Evolutionary conservation across 352 stramenopile species (phyloP).

Genomic region (Pythium graminicola): DNA sequence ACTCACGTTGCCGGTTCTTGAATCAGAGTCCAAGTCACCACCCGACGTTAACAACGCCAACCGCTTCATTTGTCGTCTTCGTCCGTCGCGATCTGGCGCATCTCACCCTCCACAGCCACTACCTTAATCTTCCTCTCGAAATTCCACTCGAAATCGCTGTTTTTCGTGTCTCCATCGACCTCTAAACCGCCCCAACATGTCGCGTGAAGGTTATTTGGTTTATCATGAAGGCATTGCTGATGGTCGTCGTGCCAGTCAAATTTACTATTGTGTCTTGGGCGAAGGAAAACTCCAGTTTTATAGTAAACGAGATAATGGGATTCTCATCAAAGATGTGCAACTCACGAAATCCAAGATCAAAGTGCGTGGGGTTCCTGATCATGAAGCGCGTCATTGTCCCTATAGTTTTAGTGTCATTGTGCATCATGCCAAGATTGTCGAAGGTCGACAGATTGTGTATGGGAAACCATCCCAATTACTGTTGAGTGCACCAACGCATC

Average conservation of each 20-base stretch:
- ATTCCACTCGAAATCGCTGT: not conserved
- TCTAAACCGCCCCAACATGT: constrained; percentile 35
- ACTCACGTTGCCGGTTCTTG: constrained; percentile 1
- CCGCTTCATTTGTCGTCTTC: not conserved
- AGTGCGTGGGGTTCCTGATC: constrained; percentile 63
- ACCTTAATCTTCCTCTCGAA: not conserved
- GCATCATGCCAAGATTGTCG: constrained; percentile 65
- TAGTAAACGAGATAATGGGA: constrained; percentile 48
- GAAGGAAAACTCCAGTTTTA: constrained; percentile 74
- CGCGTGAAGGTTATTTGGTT: constrained; percentile 78
- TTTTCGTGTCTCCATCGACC: constrained; percentile 1
- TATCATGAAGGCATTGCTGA: constrained; percentile 48
- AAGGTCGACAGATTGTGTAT: constrained; percentile 56
- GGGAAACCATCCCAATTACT: constrained; percentile 51
- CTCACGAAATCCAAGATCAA: constrained; percentile 75
- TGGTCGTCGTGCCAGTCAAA: constrained; percentile 37
- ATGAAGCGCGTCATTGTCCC: constrained; percentile 59
- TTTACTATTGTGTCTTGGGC: constrained; percentile 76
- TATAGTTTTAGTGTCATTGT: constrained; percentile 72
- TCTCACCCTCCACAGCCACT: not conserved
- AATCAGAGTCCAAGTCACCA: constrained; percentile 10
- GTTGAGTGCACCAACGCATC: constrained; percentile 63
- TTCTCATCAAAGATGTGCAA: constrained; percentile 55
- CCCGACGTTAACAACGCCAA: not conserved
- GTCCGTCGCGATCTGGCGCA: not conserved